Conservation (phyloP, 306 rosid species). For the Fragaria iinumae region DNA sequence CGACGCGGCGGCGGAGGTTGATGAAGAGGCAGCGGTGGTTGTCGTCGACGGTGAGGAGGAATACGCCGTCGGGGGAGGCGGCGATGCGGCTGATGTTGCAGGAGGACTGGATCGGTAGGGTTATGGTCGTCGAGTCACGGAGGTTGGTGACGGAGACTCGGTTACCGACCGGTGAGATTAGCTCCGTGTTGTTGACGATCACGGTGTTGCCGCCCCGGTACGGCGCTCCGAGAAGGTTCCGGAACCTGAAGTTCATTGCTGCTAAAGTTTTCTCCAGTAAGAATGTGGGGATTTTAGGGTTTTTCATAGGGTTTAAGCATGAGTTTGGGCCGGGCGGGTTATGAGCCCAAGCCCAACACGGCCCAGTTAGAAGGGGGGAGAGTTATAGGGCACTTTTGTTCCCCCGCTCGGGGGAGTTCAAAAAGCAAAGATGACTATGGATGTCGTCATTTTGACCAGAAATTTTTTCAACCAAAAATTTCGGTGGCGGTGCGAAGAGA, state of each 20-base stretch:
- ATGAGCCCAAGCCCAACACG: background rate
- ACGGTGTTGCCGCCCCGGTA: constrained; percentile 85
- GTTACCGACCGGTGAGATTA: constrained; percentile 90
- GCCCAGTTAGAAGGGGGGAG: background rate
- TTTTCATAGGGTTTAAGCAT: background rate
- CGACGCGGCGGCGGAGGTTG: constrained; percentile 80
- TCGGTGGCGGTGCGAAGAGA: background rate
- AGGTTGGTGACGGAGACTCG: constrained; percentile 78
- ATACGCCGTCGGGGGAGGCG: constrained; percentile 73
- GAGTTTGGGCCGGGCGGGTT: background rate
- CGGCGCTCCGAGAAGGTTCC: constrained; percentile 91
- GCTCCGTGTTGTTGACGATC: constrained; percentile 54
- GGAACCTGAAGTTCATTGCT: constrained; percentile 68
- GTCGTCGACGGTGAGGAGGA: constrained; percentile 75
- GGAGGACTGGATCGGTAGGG: constrained; percentile 78
- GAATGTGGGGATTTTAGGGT: background rate
- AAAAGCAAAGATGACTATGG: background rate
- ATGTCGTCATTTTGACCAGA: constrained; percentile 6
- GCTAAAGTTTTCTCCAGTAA: too few relatives aligned
- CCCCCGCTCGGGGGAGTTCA: constrained; percentile 6
- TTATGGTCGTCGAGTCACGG: constrained; percentile 59
- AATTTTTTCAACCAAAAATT: background rate
- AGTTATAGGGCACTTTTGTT: background rate
- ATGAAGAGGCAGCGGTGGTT: constrained; percentile 72
- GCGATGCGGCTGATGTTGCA: constrained; percentile 71